Evolutionary conservation across 2,329 filamentous ascomycete species (phyloP), one percentile per base, ranked within the genome.

Genomic region (Thielaviopsis ethacetica): DNA sequence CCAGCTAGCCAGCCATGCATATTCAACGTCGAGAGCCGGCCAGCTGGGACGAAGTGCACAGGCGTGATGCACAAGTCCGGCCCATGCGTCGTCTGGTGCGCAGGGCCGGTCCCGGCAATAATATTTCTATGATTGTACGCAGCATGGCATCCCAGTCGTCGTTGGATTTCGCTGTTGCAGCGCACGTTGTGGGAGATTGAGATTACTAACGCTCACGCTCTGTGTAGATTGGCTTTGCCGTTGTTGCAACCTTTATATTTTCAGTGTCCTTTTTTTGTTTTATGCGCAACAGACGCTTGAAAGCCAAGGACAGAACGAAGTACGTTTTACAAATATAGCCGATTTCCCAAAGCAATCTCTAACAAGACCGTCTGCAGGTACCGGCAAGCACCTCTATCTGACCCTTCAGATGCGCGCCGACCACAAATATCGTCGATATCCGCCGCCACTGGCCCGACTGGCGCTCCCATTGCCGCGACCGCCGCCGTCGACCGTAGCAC

Each of bases 401-500:
- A 61, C 26, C 60, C 60, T 19, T 56, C 57, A n/a, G 60, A 61
- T 57, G 13, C 26, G n/a, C 54, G 54, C 49, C 60, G 60, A 24
- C 57, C 54, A 22, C 26, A 30, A 19, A 54, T 56, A 10, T 47
- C 62, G 44, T 58, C 57, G 7, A 41, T 59, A 17, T 22, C 49
- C 3, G 51, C 19, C 24, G 53, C 62, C 17, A 49, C 52, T 10
- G 58, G 26, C 22, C 30, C 34, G 61, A 55, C 51, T 53, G 55
- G 49, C 53, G 59, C 41, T 57, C 34, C 44, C 38, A 57, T 59
- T 44, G 57, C 67, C 64, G 58, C 68, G 38, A 71, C 68, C 0
- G 58, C 68, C 41, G 71, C 68, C 0, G 81, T 95, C 13, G 87
- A 91, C 67, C 81, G 91, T 34, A 86, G 91, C 65, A 90, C 88